Percentiles rank a stretch among this genome's conserved stretches.
These are phyloP conservation scores for Exophiala sp. DNA, from an alignment of 2,329 filamentous ascomycete genomes.

Conservation along the genomic window DNA sequence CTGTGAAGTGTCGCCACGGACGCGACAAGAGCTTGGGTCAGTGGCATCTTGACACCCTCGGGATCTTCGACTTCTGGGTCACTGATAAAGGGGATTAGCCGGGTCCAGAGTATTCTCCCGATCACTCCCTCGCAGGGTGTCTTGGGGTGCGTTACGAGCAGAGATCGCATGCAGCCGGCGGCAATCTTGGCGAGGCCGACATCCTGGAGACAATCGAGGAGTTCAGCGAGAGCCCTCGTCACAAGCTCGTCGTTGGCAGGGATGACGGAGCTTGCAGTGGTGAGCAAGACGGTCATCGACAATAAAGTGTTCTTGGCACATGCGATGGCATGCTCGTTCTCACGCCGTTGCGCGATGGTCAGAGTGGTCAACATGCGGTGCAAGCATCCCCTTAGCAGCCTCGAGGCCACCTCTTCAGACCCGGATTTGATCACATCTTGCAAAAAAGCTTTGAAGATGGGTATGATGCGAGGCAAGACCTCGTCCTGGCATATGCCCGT, in stretches of 20 bases:
- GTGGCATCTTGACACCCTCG: slow-evolving; percentile 63
- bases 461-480: slow-evolving; percentile 82
- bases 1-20: slow-evolving; percentile 48
- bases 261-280: slow-evolving; percentile 67
- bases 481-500: slow-evolving; percentile 81
- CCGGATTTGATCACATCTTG: slow-evolving; percentile 48
- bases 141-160: slow-evolving; percentile 61
- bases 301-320: slow-evolving; percentile 92
- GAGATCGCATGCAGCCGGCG: slow-evolving; percentile 78
- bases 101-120: slow-evolving; percentile 66
- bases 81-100: slow-evolving; percentile 68
- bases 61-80: slow-evolving; percentile 66
- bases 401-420: slow-evolving; percentile 44
- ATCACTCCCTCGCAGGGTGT: slow-evolving; percentile 65
- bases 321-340: slow-evolving; percentile 65
- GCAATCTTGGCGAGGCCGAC: slow-evolving; percentile 68
- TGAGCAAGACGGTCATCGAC: slow-evolving; percentile 82
- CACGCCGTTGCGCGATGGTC: slow-evolving; percentile 44
- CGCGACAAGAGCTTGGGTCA: slow-evolving; percentile 69
- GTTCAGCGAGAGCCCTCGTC: slow-evolving; percentile 66
- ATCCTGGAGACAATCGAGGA: slow-evolving; percentile 71
- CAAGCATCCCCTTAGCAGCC: slow-evolving; percentile 76
- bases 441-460: slow-evolving; percentile 87
- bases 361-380: slow-evolving; percentile 72
- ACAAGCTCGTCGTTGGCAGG: slow-evolving; percentile 70